Base-by-base conservation (phyloP, 371 early-diverging fungal species). In the Mortierella sp. region DNA sequence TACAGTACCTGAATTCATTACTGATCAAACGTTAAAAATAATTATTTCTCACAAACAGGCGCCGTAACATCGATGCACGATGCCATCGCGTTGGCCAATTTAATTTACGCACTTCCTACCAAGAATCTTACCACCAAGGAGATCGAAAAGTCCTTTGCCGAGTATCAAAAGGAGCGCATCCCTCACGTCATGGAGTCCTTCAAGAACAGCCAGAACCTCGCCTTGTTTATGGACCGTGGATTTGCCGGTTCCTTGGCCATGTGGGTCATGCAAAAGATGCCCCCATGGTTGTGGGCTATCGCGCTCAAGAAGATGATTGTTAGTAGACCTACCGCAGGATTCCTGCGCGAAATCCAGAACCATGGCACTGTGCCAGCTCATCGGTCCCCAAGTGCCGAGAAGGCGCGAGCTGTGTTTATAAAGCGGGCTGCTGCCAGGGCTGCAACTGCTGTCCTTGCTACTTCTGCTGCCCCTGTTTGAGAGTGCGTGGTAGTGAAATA, bases 151-250 rank as follows among this genome's bases (percentile, higher is more conserved):
- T 19, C 48, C 50, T 71, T 71, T 21, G 48, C 44, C 16, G 71
- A 44, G 44, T 71, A 71, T 21, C 71, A 71, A 14, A 40, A 43
- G 26, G 71, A 71, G 71, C 71, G 71, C n/a, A 44, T 71, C 48
- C 71, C 71, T 21, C 71, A 71, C 50, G 48, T 71, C 50, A 44
- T 44, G 44, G 71, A 71, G 44, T 44, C 71, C 2, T 71, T 71
- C 50, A 46, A 44, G 46, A 44, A 71, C 71, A 44, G 46, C 8
- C 67, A 67, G 11, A 21, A 67, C 40, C 67, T 67, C 10, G 67
- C 67, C 24, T 21, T 40, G 37, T 67, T 67, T 24, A 67, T 67
- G 67, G 43, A 67, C 11, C 67, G 67, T 67, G 67, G 67, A 24
- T 67, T 67, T 24, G 67, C 67, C 8, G 67, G 67, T 40, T 9